Evolutionary conservation across 129 eudicot genomes (phyloP).

Genomic region (Heracleum sosnowskyi): DNA sequence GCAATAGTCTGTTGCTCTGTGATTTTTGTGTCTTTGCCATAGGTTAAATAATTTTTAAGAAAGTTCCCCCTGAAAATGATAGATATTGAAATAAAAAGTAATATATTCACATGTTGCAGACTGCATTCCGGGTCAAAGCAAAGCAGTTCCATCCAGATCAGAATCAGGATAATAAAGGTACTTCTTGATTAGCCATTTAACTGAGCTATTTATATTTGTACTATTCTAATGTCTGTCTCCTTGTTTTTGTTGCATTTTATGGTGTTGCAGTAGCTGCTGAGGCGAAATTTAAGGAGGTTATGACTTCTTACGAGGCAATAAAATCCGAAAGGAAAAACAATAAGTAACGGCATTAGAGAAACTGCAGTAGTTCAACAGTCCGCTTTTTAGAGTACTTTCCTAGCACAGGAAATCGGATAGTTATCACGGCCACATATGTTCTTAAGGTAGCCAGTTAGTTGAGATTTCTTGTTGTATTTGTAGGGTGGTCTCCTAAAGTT

Average conservation of each 20-base stretch:
- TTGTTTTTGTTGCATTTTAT: slow-evolving; percentile 3
- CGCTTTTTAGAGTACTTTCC: background rate
- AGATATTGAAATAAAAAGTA: background rate
- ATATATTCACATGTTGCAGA: slow-evolving; percentile 29
- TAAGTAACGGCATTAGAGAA: background rate
- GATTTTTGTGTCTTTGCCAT: no score
- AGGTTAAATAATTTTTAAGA: background rate
- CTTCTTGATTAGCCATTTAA: background rate
- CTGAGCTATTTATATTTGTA: background rate
- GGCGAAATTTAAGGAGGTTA: slow-evolving; percentile 90
- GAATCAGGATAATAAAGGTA: slow-evolving; percentile 85
- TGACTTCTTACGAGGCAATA: slow-evolving; percentile 91
- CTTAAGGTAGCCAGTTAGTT: background rate
- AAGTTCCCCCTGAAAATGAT: background rate
- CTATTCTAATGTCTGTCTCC: background rate
- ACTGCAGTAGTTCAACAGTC: background rate
- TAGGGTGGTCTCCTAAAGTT: background rate
- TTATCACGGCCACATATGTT: background rate
- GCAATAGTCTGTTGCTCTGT: background rate
- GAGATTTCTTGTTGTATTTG: background rate
- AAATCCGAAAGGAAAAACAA: slow-evolving; percentile 62
- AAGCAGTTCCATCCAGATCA: slow-evolving; percentile 93
- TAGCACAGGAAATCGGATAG: background rate
- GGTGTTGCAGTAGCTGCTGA: slow-evolving; percentile 74
- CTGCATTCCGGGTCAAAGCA: slow-evolving; percentile 87